Evolutionary conservation across 306 rosid species (phyloP).

Genomic region (Glycine latifolia): DNA sequence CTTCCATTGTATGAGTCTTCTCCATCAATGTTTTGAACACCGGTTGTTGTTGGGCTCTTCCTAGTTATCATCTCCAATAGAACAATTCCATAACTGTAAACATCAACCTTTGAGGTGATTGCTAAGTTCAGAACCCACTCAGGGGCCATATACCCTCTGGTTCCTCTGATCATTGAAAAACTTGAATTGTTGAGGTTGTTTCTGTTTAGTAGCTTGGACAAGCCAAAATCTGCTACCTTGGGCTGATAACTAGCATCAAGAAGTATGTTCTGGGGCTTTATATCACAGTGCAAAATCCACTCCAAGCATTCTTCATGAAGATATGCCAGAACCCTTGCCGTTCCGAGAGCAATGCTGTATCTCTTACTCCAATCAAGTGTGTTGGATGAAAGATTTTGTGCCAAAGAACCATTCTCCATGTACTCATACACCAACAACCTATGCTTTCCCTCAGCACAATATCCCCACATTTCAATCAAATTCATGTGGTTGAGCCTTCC

Average conservation of each 20-base stretch:
- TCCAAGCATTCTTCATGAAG: slow-evolving; percentile 19
- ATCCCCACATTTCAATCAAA: background rate
- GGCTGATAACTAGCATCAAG: slow-evolving; percentile 1
- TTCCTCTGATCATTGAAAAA: slow-evolving; percentile 9
- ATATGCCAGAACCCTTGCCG: slow-evolving; percentile 7
- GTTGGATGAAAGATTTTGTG: slow-evolving; percentile 1
- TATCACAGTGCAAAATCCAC: slow-evolving; percentile 14
- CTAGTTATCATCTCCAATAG: too few species aligned
- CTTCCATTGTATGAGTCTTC: background rate
- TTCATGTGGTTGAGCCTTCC: background rate
- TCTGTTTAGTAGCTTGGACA: slow-evolving; percentile 7
- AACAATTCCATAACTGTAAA: too few species aligned
- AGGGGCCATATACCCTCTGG: background rate
- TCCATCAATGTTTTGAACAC: too few species aligned
- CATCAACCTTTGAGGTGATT: background rate
- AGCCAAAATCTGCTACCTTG: slow-evolving; percentile 8
- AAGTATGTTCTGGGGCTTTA: slow-evolving; percentile 7
- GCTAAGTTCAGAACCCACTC: background rate
- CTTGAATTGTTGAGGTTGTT: background rate
- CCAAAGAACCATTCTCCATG: slow-evolving; percentile 11
- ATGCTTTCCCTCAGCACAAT: slow-evolving; percentile 20
- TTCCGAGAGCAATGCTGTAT: background rate
- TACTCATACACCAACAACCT: slow-evolving; percentile 14
- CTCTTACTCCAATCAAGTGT: slow-evolving; percentile 6
- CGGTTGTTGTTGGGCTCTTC: too few species aligned